Evolutionary conservation across 2,329 filamentous ascomycete species (phyloP).

Genomic region (Fusarium phyllophilum): DNA sequence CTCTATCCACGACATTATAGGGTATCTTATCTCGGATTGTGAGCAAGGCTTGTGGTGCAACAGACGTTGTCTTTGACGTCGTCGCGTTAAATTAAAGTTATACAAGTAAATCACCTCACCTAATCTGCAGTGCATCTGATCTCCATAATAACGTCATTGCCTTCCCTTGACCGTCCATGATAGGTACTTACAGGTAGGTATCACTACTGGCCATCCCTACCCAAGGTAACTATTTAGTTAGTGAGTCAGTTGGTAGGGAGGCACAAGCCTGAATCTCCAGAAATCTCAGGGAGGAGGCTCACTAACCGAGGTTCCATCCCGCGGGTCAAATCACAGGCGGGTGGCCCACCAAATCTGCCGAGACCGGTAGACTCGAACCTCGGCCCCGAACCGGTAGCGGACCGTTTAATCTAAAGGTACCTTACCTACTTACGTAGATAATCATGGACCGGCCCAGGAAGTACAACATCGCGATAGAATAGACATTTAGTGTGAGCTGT

Average conservation of each 20-base stretch:
- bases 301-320: slow-evolving; percentile 43
- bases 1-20: neutral
- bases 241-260: neutral
- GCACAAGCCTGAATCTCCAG: neutral
- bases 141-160: neutral
- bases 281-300: neutral
- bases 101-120: neutral
- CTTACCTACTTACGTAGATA: slow-evolving; percentile 6
- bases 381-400: slow-evolving; percentile 37
- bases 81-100: neutral
- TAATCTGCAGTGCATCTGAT: neutral
- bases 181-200: neutral
- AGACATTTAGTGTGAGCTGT: slow-evolving; percentile 16
- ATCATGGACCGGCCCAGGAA: slow-evolving; percentile 22
- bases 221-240: neutral
- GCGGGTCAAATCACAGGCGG: slow-evolving; percentile 39
- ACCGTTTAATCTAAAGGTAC: slow-evolving; percentile 5
- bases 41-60: neutral
- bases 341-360: slow-evolving; percentile 40
- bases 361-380: slow-evolving; percentile 43
- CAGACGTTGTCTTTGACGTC: neutral
- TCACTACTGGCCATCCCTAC: neutral
- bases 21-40: neutral
- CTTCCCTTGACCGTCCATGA: neutral
- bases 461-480: slow-evolving; percentile 17